phyloP scores from a whole-genome alignment of 176 grass and related monocot species.

The Tillandsia leiboldiana region DNA sequence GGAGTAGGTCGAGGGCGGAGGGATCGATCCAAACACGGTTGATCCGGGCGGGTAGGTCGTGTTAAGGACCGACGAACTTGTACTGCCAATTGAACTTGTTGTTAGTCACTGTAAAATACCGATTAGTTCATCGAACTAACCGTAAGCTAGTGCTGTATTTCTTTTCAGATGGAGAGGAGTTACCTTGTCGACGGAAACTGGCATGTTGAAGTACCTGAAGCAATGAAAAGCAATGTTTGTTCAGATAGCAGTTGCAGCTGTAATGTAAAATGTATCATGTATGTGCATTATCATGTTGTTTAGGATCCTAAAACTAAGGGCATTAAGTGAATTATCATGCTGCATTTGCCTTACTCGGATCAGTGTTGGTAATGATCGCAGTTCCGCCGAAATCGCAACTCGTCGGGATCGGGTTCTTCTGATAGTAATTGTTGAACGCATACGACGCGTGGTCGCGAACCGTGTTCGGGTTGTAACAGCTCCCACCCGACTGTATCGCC shows the following conservation, averaged over 20 bases:
- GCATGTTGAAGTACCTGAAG: slow-evolving; percentile 52
- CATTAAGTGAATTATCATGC: background rate
- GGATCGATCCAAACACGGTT: slow-evolving; percentile 22
- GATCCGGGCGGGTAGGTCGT: slow-evolving; percentile 32
- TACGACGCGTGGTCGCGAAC: slow-evolving; percentile 67
- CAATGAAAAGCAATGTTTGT: background rate
- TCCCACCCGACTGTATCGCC: slow-evolving; percentile 48
- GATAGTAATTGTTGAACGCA: slow-evolving; percentile 93
- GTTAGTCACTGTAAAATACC: background rate
- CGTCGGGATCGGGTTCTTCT: slow-evolving; percentile 46
- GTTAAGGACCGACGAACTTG: slow-evolving; percentile 1
- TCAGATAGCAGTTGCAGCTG: background rate
- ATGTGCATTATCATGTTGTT: no score
- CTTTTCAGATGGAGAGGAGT: background rate
- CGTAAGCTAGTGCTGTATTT: slow-evolving; percentile 14
- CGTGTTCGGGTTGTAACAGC: slow-evolving; percentile 67
- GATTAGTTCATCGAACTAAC: background rate
- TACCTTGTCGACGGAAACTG: slow-evolving; percentile 57
- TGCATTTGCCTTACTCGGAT: slow-evolving; percentile 57
- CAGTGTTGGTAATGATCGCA: slow-evolving; percentile 38
- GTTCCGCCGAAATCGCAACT: slow-evolving; percentile 87
- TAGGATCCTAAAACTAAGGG: no score
- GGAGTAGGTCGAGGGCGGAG: slow-evolving; percentile 30
- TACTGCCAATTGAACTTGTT: background rate
- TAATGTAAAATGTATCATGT: background rate